Conservation (phyloP, 83 land plant species). For the Larix sibirica region DNA sequence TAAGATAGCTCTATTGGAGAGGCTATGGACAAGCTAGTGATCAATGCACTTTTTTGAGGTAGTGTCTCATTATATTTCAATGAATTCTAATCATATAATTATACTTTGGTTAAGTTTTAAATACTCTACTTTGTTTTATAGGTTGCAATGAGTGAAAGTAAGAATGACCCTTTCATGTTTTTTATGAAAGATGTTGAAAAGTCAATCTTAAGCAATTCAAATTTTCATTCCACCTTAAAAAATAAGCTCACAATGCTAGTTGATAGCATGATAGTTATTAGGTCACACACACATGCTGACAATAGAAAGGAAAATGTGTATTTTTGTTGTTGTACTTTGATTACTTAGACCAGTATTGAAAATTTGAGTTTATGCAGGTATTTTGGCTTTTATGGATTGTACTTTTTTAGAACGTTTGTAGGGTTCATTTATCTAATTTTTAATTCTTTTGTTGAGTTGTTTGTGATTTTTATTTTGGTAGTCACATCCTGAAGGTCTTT, state of each 20-base stretch:
- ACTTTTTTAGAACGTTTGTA: too few species aligned
- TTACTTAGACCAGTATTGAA: not conserved
- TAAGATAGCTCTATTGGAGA: too few species aligned
- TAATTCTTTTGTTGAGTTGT: not conserved
- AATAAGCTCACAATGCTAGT: slow-evolving; percentile 44
- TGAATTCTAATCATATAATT: not conserved
- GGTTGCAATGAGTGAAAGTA: slow-evolving; percentile 46
- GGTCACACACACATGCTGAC: slow-evolving; percentile 49
- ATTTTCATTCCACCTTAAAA: slow-evolving; percentile 27
- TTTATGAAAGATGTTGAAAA: slow-evolving; percentile 54
- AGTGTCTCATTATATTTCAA: not conserved
- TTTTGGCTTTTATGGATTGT: not conserved
- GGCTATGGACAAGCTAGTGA: slow-evolving; percentile 83
- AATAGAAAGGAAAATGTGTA: slow-evolving; percentile 12
- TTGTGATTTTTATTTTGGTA: slow-evolving; percentile 13
- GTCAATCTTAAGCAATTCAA: slow-evolving; percentile 45
- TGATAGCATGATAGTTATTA: slow-evolving; percentile 36
- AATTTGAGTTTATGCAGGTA: not conserved
- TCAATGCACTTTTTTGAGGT: slow-evolving; percentile 90
- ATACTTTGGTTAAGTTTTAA: not conserved
- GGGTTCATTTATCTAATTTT: too few species aligned
- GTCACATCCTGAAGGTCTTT: slow-evolving; percentile 33
- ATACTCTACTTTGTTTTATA: slow-evolving; percentile 6
- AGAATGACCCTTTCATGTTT: slow-evolving; percentile 41
- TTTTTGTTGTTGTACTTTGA: not conserved